Conservation (phyloP, 2,329 filamentous ascomycete species). For the Venturia effusa region DNA sequence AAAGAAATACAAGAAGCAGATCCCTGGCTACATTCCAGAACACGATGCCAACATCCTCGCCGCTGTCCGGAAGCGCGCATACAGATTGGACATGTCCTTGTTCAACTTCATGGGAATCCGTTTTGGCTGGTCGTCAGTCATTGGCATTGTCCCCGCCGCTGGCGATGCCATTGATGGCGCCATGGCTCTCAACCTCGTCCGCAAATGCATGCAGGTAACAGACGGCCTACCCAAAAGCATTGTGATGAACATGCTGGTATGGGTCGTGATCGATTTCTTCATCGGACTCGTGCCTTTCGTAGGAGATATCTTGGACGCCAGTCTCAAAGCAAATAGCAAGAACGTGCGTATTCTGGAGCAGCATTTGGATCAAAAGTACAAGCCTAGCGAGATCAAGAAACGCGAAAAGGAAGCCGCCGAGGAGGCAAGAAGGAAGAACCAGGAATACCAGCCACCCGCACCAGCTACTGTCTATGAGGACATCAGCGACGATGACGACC, state of each 20-base stretch:
- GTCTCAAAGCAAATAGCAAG: constrained; percentile 64
- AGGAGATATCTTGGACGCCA: constrained; percentile 64
- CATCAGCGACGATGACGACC: constrained; percentile 23
- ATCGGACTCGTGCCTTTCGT: constrained; percentile 65
- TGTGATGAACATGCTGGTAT: constrained; percentile 64
- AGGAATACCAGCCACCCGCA: constrained; percentile 20
- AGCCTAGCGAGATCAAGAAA: constrained; percentile 23
- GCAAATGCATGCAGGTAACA: constrained; percentile 61
- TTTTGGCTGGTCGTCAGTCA: constrained; percentile 82
- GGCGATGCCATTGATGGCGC: constrained; percentile 67
- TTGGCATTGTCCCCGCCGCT: constrained; percentile 74
- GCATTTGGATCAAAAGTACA: constrained; percentile 57
- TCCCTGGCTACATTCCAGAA: constrained; percentile 70
- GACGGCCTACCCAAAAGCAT: constrained; percentile 58
- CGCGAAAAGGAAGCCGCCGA: constrained; percentile 8
- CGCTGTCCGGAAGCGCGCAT: constrained; percentile 75
- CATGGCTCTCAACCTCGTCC: constrained; percentile 65
- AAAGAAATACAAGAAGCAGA: constrained; percentile 76
- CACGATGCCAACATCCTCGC: constrained; percentile 76
- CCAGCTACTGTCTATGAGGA: constrained; percentile 38
- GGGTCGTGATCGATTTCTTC: constrained; percentile 63
- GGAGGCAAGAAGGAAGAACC: constrained; percentile 8
- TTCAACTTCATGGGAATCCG: constrained; percentile 72
- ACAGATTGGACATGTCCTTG: constrained; percentile 72
- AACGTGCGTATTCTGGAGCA: constrained; percentile 62